Evolutionary conservation across 2,329 filamentous ascomycete genomes (phyloP).

Genomic region (Aspergillus niger): DNA sequence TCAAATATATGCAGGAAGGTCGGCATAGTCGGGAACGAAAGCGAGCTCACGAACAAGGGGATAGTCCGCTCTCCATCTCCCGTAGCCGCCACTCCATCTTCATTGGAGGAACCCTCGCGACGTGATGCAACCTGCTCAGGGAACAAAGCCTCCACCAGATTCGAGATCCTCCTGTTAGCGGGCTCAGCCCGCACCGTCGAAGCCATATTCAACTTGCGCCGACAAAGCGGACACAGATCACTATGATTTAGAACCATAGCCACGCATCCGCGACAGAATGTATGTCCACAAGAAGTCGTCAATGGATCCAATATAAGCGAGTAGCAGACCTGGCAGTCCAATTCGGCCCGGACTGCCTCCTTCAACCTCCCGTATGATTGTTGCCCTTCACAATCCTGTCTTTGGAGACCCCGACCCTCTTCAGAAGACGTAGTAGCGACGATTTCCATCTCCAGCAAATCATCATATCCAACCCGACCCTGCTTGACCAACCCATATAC

Average conservation of each 20-base stretch:
- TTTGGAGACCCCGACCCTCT: too few species aligned
- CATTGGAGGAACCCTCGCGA: slow-evolving; percentile 52
- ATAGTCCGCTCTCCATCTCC: slow-evolving; percentile 60
- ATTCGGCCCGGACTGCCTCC: slow-evolving; percentile 64
- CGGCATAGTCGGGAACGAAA: slow-evolving; percentile 79
- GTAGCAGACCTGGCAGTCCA: slow-evolving; percentile 90
- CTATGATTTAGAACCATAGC: slow-evolving; percentile 76
- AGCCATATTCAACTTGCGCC: slow-evolving; percentile 62
- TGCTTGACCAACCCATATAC: slow-evolving; percentile 67
- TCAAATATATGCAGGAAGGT: slow-evolving; percentile 92
- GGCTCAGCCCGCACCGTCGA: slow-evolving; percentile 53
- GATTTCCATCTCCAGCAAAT: slow-evolving; percentile 50
- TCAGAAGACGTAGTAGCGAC: slow-evolving; percentile 38
- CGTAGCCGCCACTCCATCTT: slow-evolving; percentile 54
- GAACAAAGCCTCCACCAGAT: slow-evolving; percentile 69
- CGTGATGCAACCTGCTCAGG: slow-evolving; percentile 64
- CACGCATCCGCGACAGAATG: slow-evolving; percentile 80
- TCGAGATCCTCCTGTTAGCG: slow-evolving; percentile 64
- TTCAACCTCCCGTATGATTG: slow-evolving; percentile 60
- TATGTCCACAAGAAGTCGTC: slow-evolving; percentile 85
- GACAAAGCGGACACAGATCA: slow-evolving; percentile 77
- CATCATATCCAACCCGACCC: slow-evolving; percentile 60
- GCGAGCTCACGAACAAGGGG: slow-evolving; percentile 77
- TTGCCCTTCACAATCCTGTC: not conserved
- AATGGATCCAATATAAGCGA: slow-evolving; percentile 77